These are phyloP conservation scores for Malus hybrid DNA, from an alignment of 331 rosid genomes.

Conservation along the genomic window DNA sequence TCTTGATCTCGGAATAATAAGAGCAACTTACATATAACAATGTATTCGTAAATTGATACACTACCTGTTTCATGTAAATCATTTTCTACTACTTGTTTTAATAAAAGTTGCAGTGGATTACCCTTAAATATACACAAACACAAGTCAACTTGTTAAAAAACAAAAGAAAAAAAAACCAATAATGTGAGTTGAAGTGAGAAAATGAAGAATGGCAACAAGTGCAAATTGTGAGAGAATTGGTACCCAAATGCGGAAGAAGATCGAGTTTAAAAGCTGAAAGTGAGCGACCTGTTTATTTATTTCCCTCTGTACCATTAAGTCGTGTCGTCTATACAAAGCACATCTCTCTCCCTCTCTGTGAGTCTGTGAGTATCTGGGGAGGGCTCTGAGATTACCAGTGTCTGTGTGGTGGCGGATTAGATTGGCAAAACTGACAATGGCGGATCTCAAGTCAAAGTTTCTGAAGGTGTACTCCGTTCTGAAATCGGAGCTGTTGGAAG, in stretches of 20 bases:
- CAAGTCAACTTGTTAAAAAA: too few species aligned
- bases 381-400: neutral
- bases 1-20: too few species aligned
- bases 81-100: too few species aligned
- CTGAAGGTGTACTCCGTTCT: slow-evolving; percentile 47
- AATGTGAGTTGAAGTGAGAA: neutral
- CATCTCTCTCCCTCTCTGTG: neutral
- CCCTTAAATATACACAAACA: too few species aligned
- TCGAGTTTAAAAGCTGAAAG: neutral
- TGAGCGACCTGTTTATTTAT: too few species aligned
- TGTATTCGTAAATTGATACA: too few species aligned
- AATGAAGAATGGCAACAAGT: slow-evolving; percentile 4
- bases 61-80: too few species aligned
- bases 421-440: slow-evolving; percentile 21
- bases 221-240: slow-evolving; percentile 4
- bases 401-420: neutral
- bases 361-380: neutral
- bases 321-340: neutral
- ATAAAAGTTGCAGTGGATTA: too few species aligned
- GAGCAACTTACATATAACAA: too few species aligned
- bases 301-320: neutral
- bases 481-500: slow-evolving; percentile 59
- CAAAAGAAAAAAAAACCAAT: too few species aligned
- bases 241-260: neutral
- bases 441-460: slow-evolving; percentile 71